Evolutionary conservation across 176 grass and related monocot genomes (phyloP).

Genomic region (Aegilops sharonensis): DNA sequence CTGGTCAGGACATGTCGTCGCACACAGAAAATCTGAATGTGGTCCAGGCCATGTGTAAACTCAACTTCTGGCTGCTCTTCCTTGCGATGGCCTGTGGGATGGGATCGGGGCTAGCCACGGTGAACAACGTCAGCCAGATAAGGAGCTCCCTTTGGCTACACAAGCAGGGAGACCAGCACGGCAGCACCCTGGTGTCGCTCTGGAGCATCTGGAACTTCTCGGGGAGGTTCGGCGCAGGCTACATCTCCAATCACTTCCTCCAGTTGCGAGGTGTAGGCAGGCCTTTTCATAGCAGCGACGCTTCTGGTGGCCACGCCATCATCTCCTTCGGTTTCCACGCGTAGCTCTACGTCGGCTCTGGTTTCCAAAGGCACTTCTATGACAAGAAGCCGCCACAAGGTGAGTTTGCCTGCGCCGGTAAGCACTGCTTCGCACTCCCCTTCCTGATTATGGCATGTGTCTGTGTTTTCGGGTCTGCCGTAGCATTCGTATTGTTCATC

Average conservation of each 20-base stretch:
- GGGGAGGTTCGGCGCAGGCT: constrained; percentile 55
- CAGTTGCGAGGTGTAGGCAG: constrained; percentile 30
- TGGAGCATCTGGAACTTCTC: constrained; percentile 81
- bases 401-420: background rate
- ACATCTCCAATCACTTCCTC: constrained; percentile 54
- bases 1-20: background rate
- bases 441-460: too few relatives aligned
- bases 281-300: constrained; percentile 49
- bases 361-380: constrained; percentile 35
- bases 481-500: too few relatives aligned
- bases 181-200: constrained; percentile 55
- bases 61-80: constrained; percentile 68
- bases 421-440: too few relatives aligned
- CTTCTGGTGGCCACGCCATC: constrained; percentile 47
- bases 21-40: constrained; percentile 45
- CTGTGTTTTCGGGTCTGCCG: too few relatives aligned
- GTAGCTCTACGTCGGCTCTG: constrained; percentile 55
- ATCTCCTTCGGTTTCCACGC: constrained; percentile 52
- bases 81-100: constrained; percentile 66
- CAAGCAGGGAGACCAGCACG: constrained; percentile 41
- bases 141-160: constrained; percentile 54
- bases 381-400: constrained; percentile 40
- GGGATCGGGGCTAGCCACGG: constrained; percentile 62
- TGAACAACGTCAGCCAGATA: constrained; percentile 80
- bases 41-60: constrained; percentile 50